Base-by-base conservation (phyloP, 805 yeast genomes). In the Spathaspora boniae region DNA sequence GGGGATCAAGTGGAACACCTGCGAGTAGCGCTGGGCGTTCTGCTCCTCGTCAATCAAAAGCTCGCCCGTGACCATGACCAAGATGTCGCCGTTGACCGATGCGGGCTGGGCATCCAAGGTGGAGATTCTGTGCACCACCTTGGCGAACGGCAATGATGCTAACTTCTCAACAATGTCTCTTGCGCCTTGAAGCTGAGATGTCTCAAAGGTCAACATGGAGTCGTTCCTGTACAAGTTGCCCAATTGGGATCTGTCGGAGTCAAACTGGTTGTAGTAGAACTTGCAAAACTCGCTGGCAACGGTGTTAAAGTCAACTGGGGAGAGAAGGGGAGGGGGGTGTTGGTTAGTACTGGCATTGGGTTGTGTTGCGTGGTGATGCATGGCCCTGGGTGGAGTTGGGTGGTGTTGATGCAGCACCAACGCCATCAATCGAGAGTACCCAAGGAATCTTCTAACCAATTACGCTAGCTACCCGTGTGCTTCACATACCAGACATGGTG, bases 21-120 rank as follows among this genome's bases (percentile, higher is more conserved):
- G 98, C 21, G 98, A 86, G 69, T 89, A 93, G 68, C 96, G 82
- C 67, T 91, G 97, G 38, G 97, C 79, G 64, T 87, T 88, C 59
- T 81, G 85, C 71, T 93, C 98, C 45, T 91, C 98, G 60, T 93
- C 98, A 47, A 83, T 74, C 52, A 88, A 66, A 47, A 93, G 76
- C 64, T 86, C 96, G 45, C 98, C 98, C 37, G 98, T 93, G 51
- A 93, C 97, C 93, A 93, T 82, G 36, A 91, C 98, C 52, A 93
- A 73, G 37, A 93, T 95, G 58, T 91, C 97, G 44, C 93, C 91
- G 51, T 71, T 77, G 40, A 95, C 86, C 39, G 95, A 83, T 25
- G 94, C 96, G 33, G 98, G 98, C 69, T 93, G 98, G 30, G 98
- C 98, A 56, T 93, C 98, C 56, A 93, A 76, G 29, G 98, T 91